Conservation (phyloP, 2,329 filamentous ascomycete species). For the Penicillium glabrum region DNA sequence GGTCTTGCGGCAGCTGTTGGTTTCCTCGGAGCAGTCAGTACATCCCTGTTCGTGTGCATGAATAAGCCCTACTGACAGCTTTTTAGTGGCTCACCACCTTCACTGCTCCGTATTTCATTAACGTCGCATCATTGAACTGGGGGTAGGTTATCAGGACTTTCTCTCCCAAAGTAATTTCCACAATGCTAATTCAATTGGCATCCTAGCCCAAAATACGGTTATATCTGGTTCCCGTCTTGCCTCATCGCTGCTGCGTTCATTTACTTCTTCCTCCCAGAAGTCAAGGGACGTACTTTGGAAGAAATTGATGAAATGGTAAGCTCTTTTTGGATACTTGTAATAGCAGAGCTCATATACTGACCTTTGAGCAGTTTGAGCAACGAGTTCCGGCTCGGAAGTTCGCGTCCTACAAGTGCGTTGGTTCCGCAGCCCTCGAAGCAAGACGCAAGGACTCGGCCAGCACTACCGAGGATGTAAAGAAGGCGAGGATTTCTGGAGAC, state of each 20-base stretch:
- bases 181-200: not conserved
- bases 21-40: conserved; percentile 51
- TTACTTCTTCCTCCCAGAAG: conserved; percentile 55
- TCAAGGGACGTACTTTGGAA: conserved; percentile 54
- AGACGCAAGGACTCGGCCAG: not conserved
- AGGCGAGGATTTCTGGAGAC: not conserved
- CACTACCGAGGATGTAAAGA: not conserved
- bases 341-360: not conserved
- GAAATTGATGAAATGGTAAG: conserved; percentile 58
- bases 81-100: conserved; percentile 55
- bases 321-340: not conserved
- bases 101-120: conserved; percentile 62
- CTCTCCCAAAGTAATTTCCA: not conserved
- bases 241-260: conserved; percentile 29
- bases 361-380: conserved; percentile 35
- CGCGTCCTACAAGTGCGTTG: conserved; percentile 36
- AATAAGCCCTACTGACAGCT: not conserved
- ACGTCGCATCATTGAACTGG: conserved; percentile 55
- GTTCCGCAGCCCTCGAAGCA: conserved; percentile 14
- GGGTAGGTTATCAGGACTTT: conserved; percentile 29
- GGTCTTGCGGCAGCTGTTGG: conserved; percentile 55
- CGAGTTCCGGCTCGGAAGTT: conserved; percentile 39
- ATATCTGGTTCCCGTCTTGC: conserved; percentile 50
- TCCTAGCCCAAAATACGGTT: conserved; percentile 52
- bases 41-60: not conserved